These are phyloP conservation scores for Boletales sp. DNA, from an alignment of 768 basidiomycete genomes.

Conservation along the genomic window DNA sequence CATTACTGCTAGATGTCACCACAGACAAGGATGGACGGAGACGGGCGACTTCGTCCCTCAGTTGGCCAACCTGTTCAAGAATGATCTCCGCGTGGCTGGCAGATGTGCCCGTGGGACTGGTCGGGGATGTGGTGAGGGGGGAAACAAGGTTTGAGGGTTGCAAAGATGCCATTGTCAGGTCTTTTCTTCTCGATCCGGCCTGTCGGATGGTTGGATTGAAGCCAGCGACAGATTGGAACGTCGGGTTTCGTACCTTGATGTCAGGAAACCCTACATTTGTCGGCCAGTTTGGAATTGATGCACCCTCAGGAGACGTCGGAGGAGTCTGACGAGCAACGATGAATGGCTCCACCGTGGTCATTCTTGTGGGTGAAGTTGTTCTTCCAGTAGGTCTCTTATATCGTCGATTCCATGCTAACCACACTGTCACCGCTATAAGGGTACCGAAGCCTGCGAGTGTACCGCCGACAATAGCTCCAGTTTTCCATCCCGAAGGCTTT, in stretches of 20 bases:
- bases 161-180: neutral
- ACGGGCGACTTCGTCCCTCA: no score
- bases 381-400: neutral
- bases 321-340: neutral
- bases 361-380: neutral
- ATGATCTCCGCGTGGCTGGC: no score
- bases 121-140: neutral
- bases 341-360: constrained; percentile 5
- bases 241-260: neutral
- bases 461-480: constrained; percentile 7
- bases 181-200: neutral
- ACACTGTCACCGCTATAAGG: neutral
- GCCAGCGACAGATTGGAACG: no score
- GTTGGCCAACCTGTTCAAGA: no score
- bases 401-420: constrained; percentile 6
- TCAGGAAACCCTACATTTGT: no score
- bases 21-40: neutral
- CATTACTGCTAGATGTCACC: neutral
- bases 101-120: no score
- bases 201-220: neutral
- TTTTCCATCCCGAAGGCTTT: neutral
- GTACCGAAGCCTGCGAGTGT: neutral
- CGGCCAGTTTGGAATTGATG: neutral
- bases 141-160: neutral
- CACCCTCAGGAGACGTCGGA: neutral